phyloP scores from a whole-genome alignment of 257 asterid species.

The Forsythia suspensa region DNA sequence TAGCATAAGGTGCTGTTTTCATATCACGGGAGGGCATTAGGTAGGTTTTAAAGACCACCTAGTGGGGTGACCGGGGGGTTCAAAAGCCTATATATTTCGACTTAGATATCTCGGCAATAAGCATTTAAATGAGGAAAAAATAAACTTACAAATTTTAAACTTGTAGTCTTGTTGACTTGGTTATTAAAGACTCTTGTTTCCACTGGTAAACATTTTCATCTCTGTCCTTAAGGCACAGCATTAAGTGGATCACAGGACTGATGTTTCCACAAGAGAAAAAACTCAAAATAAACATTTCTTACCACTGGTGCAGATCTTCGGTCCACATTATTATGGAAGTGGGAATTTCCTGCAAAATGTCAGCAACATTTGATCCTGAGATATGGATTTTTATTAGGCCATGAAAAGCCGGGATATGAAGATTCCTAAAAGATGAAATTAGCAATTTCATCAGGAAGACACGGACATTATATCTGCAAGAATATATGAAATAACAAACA shows the following conservation, averaged over 20 bases:
- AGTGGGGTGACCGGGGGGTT: not conserved
- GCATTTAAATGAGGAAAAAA: not conserved
- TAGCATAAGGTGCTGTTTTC: not conserved
- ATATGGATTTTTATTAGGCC: not conserved
- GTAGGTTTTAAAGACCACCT: not conserved
- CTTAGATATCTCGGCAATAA: not conserved
- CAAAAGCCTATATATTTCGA: not conserved
- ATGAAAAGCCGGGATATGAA: not conserved
- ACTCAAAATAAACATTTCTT: constrained; percentile 24
- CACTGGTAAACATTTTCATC: not conserved
- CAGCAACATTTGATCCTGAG: not conserved
- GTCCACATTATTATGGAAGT: constrained; percentile 32
- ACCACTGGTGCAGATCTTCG: constrained; percentile 45
- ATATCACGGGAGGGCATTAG: not conserved
- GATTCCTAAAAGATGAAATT: not conserved
- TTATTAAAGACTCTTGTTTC: not conserved
- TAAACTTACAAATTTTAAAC: not conserved
- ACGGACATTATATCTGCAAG: not conserved
- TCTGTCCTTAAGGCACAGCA: not conserved
- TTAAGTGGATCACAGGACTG: not conserved
- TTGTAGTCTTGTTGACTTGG: not conserved
- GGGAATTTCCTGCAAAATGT: constrained; percentile 57
- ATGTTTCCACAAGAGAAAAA: not conserved
- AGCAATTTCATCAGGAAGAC: not conserved
- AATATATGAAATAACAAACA: not conserved